A percentile compares a stretch with the other conserved stretches of the same genome.
Conservation (phyloP, 352 stramenopile species). For the Globisporangium nodosum region DNA sequence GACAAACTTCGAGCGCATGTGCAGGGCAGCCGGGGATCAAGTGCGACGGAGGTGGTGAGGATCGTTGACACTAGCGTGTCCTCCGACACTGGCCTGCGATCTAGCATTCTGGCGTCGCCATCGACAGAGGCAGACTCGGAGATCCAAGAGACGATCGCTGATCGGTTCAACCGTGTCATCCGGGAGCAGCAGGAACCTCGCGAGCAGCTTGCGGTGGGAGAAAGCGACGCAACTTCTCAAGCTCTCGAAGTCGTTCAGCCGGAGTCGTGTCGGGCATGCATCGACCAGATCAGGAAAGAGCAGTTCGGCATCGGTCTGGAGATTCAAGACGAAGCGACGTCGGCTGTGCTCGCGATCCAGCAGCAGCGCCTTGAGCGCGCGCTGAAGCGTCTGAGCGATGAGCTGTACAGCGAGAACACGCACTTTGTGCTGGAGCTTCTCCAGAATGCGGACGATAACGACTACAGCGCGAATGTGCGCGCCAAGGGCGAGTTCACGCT, state of each 20-base stretch:
- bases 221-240: background rate
- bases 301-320: slow-evolving; percentile 78
- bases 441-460: slow-evolving; percentile 87
- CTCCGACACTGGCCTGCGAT: background rate
- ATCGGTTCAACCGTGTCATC: slow-evolving; percentile 9
- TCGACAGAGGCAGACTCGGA: background rate
- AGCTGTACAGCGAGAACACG: slow-evolving; percentile 83
- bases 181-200: background rate
- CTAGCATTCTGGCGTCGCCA: background rate
- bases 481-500: slow-evolving; percentile 62
- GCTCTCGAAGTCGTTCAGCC: background rate
- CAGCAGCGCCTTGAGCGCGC: slow-evolving; percentile 75
- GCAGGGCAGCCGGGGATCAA: background rate
- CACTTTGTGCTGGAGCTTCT: slow-evolving; percentile 88
- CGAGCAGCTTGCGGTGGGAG: background rate
- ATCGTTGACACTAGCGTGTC: background rate
- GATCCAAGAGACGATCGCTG: slow-evolving; percentile 2
- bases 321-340: slow-evolving; percentile 52
- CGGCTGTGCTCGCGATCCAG: slow-evolving; percentile 57
- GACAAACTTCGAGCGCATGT: background rate
- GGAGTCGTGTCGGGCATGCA: slow-evolving; percentile 43
- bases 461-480: slow-evolving; percentile 33
- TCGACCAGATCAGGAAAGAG: slow-evolving; percentile 53
- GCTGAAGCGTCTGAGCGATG: slow-evolving; percentile 81
- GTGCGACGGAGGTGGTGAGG: background rate